Evolutionary conservation across 768 basidiomycete genomes (phyloP).

Genomic region (Xerocomus spinulosus): DNA sequence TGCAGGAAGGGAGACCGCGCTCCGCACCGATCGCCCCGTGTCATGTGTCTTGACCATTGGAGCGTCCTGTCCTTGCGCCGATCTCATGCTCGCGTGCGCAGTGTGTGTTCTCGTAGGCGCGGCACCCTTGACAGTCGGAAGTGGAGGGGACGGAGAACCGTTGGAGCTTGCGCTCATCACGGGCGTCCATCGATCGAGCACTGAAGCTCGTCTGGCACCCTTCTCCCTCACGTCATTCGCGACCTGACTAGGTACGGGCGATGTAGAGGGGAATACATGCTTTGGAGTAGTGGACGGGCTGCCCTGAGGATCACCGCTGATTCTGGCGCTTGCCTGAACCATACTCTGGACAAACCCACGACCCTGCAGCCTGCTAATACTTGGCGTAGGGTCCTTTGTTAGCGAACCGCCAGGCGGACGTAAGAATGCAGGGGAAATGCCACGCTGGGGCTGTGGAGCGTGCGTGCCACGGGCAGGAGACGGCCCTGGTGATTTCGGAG

Average conservation of each 20-base stretch:
- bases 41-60: conserved; percentile 28
- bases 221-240: conserved; percentile 36
- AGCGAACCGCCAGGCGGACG: conserved; percentile 38
- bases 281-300: conserved; percentile 29
- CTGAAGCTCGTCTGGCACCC: conserved; percentile 38
- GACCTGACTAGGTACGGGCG: conserved; percentile 33
- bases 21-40: conserved; percentile 35
- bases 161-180: conserved; percentile 25
- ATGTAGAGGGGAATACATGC: conserved; percentile 24
- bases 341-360: conserved; percentile 84
- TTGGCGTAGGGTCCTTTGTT: conserved; percentile 73
- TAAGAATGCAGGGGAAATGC: conserved; percentile 56
- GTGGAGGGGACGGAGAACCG: conserved; percentile 35
- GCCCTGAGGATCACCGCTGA: conserved; percentile 35
- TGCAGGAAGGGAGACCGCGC: conserved; percentile 39
- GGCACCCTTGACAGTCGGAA: conserved; percentile 36
- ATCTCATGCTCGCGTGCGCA: conserved; percentile 28
- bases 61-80: conserved; percentile 18
- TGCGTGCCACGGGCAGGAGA: conserved; percentile 40
- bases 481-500: conserved; percentile 22
- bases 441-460: conserved; percentile 38
- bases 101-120: conserved; percentile 40
- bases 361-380: conserved; percentile 76
- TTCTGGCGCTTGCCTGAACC: conserved; percentile 62
- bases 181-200: conserved; percentile 71